phyloP scores from a whole-genome alignment of 768 basidiomycete genomes.

The Ramaria rubella region DNA sequence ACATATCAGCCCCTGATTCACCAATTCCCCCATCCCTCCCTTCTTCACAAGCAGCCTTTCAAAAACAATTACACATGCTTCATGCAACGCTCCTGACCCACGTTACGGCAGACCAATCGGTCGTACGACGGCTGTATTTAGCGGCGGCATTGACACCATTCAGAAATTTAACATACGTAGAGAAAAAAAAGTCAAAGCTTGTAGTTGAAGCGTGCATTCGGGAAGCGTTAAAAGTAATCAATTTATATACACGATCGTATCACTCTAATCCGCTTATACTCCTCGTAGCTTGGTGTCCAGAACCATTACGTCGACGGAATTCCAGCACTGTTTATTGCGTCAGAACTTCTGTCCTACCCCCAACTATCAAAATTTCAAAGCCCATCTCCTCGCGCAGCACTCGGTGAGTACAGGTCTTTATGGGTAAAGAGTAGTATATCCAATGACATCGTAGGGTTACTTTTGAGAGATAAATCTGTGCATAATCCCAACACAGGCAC shows the following conservation, averaged over 20 bases:
- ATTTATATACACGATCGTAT: not conserved
- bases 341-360: slow-evolving; percentile 36
- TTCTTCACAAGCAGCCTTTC: slow-evolving; percentile 1
- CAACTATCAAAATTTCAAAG: slow-evolving; percentile 28
- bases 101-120: slow-evolving; percentile 32
- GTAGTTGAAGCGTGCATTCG: slow-evolving; percentile 67
- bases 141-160: slow-evolving; percentile 75
- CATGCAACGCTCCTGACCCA: slow-evolving; percentile 41
- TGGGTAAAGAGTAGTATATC: no score
- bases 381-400: slow-evolving; percentile 46
- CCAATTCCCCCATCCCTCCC: slow-evolving; percentile 18
- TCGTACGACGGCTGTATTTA: slow-evolving; percentile 64
- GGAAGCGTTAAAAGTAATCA: slow-evolving; percentile 64
- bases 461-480: slow-evolving; percentile 59
- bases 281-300: slow-evolving; percentile 50
- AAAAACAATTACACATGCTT: slow-evolving; percentile 28
- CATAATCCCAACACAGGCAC: slow-evolving; percentile 57
- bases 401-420: slow-evolving; percentile 39
- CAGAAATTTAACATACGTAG: slow-evolving; percentile 46
- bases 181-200: slow-evolving; percentile 59
- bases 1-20: slow-evolving; percentile 19
- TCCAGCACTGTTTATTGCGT: slow-evolving; percentile 55
- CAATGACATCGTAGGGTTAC: slow-evolving; percentile 40
- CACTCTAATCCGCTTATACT: not conserved
- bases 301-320: slow-evolving; percentile 74